Evolutionary conservation across 805 yeast species (phyloP).

Genomic region (Metschnikowia peoriensis): DNA sequence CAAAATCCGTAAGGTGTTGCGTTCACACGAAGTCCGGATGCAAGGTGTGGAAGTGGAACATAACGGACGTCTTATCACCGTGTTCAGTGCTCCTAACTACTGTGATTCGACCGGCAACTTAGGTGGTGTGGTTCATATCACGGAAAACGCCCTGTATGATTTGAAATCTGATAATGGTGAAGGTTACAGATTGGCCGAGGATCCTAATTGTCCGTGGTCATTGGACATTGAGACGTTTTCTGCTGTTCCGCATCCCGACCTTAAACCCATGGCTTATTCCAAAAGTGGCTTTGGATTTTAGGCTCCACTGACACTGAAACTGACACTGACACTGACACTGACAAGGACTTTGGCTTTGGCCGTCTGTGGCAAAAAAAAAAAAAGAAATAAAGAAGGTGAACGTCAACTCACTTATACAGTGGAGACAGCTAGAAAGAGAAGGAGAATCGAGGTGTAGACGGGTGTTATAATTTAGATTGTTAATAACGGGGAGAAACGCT

Average conservation of each 20-base stretch:
- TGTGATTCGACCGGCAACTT: conserved; percentile 89
- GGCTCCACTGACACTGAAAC: no score
- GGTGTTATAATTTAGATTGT: no score
- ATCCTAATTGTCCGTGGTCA: conserved; percentile 42
- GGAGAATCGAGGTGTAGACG: no score
- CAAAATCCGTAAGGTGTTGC: conserved; percentile 70
- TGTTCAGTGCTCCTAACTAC: conserved; percentile 97
- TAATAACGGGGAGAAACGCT: no score
- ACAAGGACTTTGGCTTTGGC: no score
- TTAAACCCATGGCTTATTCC: conserved; percentile 91
- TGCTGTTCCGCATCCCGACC: conserved; percentile 87
- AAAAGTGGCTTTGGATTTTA: conserved; percentile 44
- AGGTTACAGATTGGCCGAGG: conserved; percentile 37
- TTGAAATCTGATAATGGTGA: conserved; percentile 45
- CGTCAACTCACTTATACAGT: no score
- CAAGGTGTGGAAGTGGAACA: conserved; percentile 89
- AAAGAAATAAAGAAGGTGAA: no score
- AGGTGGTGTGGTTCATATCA: conserved; percentile 84
- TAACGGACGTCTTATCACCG: conserved; percentile 80
- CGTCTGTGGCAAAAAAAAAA: no score
- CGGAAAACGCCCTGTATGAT: conserved; percentile 43
- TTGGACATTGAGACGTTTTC: conserved; percentile 60
- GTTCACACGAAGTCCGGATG: conserved; percentile 96
- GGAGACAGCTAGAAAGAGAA: no score
- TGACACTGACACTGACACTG: no score